A percentile compares a stretch with the other conserved stretches of the same genome.
Evolutionary conservation across 2,329 filamentous ascomycete genomes (phyloP).

Genomic region (Cytospora leucostoma): DNA sequence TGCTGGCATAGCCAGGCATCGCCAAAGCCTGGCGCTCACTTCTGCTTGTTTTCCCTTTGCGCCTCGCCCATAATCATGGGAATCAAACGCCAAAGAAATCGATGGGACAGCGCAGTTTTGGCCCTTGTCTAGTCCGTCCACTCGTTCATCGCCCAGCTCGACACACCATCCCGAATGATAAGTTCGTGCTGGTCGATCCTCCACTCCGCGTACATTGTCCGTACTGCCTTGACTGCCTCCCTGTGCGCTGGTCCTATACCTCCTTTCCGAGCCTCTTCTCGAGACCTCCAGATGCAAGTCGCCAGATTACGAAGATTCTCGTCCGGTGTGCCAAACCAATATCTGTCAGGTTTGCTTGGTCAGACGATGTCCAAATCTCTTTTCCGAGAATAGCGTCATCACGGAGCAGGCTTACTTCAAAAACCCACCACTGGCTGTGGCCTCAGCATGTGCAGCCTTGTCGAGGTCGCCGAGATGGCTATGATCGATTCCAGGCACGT

Average conservation of each 20-base stretch:
- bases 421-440: conserved; percentile 75
- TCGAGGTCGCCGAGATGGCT: conserved; percentile 72
- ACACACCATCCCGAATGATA: conserved; percentile 60
- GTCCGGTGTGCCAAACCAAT: conserved; percentile 85
- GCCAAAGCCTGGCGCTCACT: no score
- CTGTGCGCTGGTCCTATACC: conserved; percentile 61
- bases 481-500: conserved; percentile 67
- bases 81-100: neutral
- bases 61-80: neutral
- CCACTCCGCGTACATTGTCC: conserved; percentile 66
- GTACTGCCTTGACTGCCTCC: conserved; percentile 66
- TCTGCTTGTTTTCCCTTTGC: neutral
- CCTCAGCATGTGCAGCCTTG: conserved; percentile 77
- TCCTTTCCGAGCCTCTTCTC: conserved; percentile 60
- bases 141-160: conserved; percentile 31
- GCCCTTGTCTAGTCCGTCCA: conserved; percentile 24
- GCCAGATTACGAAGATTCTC: conserved; percentile 74
- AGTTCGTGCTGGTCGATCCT: conserved; percentile 70
- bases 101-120: neutral
- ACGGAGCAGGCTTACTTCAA: conserved; percentile 61
- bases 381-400: conserved; percentile 16
- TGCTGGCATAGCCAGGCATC: no score
- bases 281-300: conserved; percentile 70
- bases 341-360: conserved; percentile 47
- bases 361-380: neutral